Evolutionary conservation across 225 moss, liverwort and hornwort genomes (phyloP), one percentile per base, ranked within the genome.

Genomic region (Pseudisothecium myosuroides): DNA sequence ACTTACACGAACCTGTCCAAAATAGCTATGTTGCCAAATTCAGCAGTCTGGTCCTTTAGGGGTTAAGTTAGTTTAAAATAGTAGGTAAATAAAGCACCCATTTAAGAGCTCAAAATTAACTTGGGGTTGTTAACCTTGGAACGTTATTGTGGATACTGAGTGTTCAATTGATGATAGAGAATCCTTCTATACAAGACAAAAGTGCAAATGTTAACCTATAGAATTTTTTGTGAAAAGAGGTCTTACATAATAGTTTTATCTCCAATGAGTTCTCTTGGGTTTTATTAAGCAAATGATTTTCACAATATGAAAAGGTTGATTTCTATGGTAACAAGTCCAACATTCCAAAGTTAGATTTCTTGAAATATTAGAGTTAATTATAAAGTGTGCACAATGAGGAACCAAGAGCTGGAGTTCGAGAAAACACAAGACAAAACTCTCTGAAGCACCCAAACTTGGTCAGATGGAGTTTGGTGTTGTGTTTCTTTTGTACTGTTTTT

Each of bases 71-170:
- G 26, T 41, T 8, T 41, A 71, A 41, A 2, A 9, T 72, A 27
- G 8, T 14, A 69, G 15, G 43, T 41, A 7, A 1, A 39, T 14
- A 14, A 39, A 39, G 8, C 12, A 68, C 2, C 14, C 23, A 39
- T 24, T 71, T 41, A 26, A 41, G 41, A 71, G 9, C 1, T 9
- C 8, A 41, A 24, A 26, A 26, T 3, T 41, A 71, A 41, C 41
- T 71, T 69, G 1, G 13, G 1, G 8, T 37, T 0, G 1, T 12
- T 37, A 37, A 67, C 12, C 7, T 8, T 67, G 11, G 21, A 37
- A 21, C 3, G 2, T 67, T 1, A 5, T 12, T 67, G 7, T 3
- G 1, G 5, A 68, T 0, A 68, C 13, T 68, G n/a, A 64, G 3
- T 68, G 13, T 68, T 3, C 2, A 4, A 11, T 23, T 0, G 24